Evolutionary conservation across 352 stramenopile genomes (phyloP).

Genomic region (Globisporangium echinulatum): DNA sequence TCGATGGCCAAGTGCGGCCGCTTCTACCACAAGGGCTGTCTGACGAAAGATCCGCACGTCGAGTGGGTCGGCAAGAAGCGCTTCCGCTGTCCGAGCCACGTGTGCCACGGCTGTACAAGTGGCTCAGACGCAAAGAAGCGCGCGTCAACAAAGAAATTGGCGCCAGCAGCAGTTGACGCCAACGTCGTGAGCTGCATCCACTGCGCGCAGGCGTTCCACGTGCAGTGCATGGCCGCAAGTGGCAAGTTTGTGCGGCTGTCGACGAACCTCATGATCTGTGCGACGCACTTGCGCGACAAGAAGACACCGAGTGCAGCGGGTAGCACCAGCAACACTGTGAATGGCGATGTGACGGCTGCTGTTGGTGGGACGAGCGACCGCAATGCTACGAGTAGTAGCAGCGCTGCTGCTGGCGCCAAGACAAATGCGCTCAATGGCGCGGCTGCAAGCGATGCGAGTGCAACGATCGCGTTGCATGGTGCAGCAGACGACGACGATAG

Average conservation of each 20-base stretch:
- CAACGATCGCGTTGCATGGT: constrained; percentile 7
- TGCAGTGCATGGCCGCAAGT: constrained; percentile 65
- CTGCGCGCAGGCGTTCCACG: constrained; percentile 76
- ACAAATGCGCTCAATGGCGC: background rate
- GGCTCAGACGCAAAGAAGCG: constrained; percentile 16
- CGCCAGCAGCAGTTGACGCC: background rate
- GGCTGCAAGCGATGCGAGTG: background rate
- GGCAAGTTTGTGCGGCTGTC: constrained; percentile 83
- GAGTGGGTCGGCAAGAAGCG: constrained; percentile 86
- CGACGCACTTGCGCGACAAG: constrained; percentile 65
- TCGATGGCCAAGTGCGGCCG: constrained; percentile 88
- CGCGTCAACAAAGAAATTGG: constrained; percentile 32
- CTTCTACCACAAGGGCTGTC: constrained; percentile 90
- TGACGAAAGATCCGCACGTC: constrained; percentile 66
- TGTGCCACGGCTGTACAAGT: constrained; percentile 67
- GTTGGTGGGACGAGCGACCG: no score
- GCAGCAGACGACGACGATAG: constrained; percentile 11
- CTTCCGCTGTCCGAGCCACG: constrained; percentile 89
- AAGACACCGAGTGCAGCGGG: constrained; percentile 7
- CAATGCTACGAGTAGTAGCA: no score
- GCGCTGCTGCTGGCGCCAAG: background rate
- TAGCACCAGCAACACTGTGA: background rate
- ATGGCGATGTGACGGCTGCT: no score
- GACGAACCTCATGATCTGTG: constrained; percentile 85
- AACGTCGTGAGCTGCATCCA: constrained; percentile 78